These are phyloP conservation scores for Macrocybe sp. DNA, from an alignment of 1,284 basidiomycete species.

Conservation along the genomic window DNA sequence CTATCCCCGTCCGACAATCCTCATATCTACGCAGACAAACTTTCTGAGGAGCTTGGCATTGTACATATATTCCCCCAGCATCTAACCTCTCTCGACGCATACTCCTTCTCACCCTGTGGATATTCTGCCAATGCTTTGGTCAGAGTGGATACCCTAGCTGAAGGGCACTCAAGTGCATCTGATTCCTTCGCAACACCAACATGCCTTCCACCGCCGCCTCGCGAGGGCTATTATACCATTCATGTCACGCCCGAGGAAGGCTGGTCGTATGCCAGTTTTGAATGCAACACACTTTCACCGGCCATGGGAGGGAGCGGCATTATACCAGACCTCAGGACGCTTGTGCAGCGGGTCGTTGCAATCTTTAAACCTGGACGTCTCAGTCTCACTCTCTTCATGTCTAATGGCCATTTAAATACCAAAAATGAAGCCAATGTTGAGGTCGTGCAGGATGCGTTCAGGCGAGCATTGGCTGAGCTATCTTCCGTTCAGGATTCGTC, in stretches of 20 bases:
- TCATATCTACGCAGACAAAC: slow-evolving; percentile 59
- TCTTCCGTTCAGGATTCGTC: not conserved
- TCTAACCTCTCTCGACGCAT: slow-evolving; percentile 86
- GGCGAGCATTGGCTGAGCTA: slow-evolving; percentile 44
- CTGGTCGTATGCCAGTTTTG: slow-evolving; percentile 97
- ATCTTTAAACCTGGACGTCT: slow-evolving; percentile 93
- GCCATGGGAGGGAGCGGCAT: slow-evolving; percentile 26
- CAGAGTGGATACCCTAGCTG: slow-evolving; percentile 22
- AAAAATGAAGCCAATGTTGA: slow-evolving; percentile 55
- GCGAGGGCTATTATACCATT: slow-evolving; percentile 96
- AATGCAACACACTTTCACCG: slow-evolving; percentile 86
- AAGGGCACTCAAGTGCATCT: slow-evolving; percentile 5
- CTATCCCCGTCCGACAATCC: slow-evolving; percentile 34
- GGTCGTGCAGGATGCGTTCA: slow-evolving; percentile 66
- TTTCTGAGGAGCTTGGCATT: slow-evolving; percentile 81
- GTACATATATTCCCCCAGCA: slow-evolving; percentile 75
- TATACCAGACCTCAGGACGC: slow-evolving; percentile 73
- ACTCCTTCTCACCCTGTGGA: slow-evolving; percentile 93
- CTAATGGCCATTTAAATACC: slow-evolving; percentile 49
- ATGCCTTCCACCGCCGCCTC: slow-evolving; percentile 14
- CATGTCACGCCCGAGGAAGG: slow-evolving; percentile 98
- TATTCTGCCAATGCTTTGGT: slow-evolving; percentile 95
- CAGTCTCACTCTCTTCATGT: slow-evolving; percentile 90
- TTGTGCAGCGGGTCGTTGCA: slow-evolving; percentile 83
- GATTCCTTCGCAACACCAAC: not conserved